Conservation (phyloP, 495 filamentous ascomycete genomes). For the Cercophora scortea region DNA sequence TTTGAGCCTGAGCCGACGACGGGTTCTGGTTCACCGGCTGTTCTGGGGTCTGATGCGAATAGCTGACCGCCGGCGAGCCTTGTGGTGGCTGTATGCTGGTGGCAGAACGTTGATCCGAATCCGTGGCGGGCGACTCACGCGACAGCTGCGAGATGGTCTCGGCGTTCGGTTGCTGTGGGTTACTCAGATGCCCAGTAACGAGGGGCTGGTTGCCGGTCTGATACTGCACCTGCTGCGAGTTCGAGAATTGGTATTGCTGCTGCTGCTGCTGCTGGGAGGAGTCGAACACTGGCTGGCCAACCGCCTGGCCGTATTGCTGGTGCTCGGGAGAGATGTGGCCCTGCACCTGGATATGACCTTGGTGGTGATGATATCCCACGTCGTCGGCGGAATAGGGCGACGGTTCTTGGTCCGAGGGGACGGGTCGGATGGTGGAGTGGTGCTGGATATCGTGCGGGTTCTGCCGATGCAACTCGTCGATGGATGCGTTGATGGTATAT, state of each 20-base stretch:
- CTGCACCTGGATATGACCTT: conserved; percentile 28
- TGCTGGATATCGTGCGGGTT: conserved; percentile 27
- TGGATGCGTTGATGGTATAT: conserved; percentile 25
- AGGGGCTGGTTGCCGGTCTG: conserved; percentile 22
- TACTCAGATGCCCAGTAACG: conserved; percentile 30
- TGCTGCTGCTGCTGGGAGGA: conserved; percentile 26
- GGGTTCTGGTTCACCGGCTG: conserved; percentile 21
- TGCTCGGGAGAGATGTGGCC: conserved; percentile 16
- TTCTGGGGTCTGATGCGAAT: conserved; percentile 28
- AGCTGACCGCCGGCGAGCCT: conserved; percentile 27
- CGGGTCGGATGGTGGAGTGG: conserved; percentile 33
- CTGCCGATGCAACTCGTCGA: conserved; percentile 31
- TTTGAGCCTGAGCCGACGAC: conserved; percentile 19
- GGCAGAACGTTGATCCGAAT: conserved; percentile 32
- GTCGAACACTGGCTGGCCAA: conserved; percentile 25
- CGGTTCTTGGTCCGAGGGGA: conserved; percentile 23
- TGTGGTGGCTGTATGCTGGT: conserved; percentile 31
- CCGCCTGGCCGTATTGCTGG: conserved; percentile 25
- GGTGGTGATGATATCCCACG: conserved; percentile 31
- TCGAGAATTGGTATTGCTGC: conserved; percentile 22
- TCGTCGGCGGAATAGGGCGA: conserved; percentile 36
- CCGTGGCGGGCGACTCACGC: conserved; percentile 48
- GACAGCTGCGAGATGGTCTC: conserved; percentile 54
- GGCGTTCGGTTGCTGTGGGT: conserved; percentile 38
- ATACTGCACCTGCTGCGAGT: conserved; percentile 27